Conservation (phyloP, 768 basidiomycete genomes). For the Tylopilus sp. region DNA sequence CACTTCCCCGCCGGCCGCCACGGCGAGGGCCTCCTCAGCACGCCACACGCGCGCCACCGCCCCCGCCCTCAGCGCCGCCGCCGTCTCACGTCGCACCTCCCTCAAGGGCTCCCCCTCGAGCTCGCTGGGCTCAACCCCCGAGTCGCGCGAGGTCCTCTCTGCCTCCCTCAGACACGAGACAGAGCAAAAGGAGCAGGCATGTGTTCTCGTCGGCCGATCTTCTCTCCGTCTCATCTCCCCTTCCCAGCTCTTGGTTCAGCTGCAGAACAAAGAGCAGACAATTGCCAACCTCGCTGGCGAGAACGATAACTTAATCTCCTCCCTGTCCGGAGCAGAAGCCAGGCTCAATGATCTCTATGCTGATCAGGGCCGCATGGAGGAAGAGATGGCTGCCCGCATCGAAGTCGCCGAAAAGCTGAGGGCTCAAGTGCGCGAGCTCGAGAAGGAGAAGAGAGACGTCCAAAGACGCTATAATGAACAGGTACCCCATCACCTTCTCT, state of each 20-base stretch:
- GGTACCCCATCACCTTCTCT: constrained; percentile 38
- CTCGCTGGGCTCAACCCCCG: constrained; percentile 37
- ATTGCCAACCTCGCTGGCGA: constrained; percentile 59
- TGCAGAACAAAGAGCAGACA: constrained; percentile 77
- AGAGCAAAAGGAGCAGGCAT: constrained; percentile 77
- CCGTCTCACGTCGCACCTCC: constrained; percentile 48
- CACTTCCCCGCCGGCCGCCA: constrained; percentile 40
- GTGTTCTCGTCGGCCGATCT: constrained; percentile 16
- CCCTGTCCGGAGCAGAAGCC: constrained; percentile 66
- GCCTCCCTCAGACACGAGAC: constrained; percentile 72
- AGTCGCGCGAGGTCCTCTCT: constrained; percentile 53
- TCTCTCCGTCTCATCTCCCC: constrained; percentile 8
- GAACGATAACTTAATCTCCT: constrained; percentile 60
- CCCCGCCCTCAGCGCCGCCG: constrained; percentile 29
- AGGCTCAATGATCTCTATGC: constrained; percentile 75
- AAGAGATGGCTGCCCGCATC: constrained; percentile 76
- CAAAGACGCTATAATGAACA: constrained; percentile 87
- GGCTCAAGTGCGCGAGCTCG: constrained; percentile 76
- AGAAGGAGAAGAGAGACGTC: constrained; percentile 83
- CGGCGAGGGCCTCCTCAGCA: constrained; percentile 45
- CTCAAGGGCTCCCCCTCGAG: constrained; percentile 42
- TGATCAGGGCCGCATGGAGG: constrained; percentile 78
- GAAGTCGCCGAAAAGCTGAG: constrained; percentile 83
- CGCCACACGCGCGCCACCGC: constrained; percentile 57
- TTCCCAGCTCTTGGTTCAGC: constrained; percentile 65